Percentiles rank a stretch among this genome's conserved stretches.
Evolutionary conservation across 2,329 filamentous ascomycete genomes (phyloP).

Genomic region (Epichloe gansuensis): DNA sequence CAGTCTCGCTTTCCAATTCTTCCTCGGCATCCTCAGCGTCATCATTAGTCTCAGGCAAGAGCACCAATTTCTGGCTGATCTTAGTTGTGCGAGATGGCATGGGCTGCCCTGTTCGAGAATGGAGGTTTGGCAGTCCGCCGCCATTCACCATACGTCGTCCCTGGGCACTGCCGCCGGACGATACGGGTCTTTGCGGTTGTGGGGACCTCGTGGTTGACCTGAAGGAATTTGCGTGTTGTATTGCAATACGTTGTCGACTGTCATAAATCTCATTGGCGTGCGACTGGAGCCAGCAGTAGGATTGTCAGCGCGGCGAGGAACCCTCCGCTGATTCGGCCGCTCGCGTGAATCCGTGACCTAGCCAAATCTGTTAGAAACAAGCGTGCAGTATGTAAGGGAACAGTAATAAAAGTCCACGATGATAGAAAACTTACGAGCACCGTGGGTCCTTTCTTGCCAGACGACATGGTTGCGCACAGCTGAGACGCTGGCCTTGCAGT

Average conservation of each 20-base stretch:
- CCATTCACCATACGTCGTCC: slow-evolving; percentile 18
- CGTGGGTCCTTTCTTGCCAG: slow-evolving; percentile 44
- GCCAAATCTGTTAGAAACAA: slow-evolving; percentile 6
- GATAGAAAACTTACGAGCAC: slow-evolving; percentile 37
- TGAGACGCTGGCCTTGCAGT: not conserved
- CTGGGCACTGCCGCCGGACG: slow-evolving; percentile 8
- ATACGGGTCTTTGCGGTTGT: slow-evolving; percentile 25
- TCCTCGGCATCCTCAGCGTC: slow-evolving; percentile 47
- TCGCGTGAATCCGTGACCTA: slow-evolving; percentile 29
- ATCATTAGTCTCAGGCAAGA: slow-evolving; percentile 69
- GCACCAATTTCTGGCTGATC: slow-evolving; percentile 90
- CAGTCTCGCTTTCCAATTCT: slow-evolving; percentile 36
- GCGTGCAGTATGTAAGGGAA: not conserved
- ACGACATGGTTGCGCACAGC: slow-evolving; percentile 23
- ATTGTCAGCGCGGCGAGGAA: slow-evolving; percentile 22
- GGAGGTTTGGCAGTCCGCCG: slow-evolving; percentile 28
- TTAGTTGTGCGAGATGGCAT: slow-evolving; percentile 84
- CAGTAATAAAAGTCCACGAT: not conserved
- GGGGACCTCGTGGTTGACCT: slow-evolving; percentile 70
- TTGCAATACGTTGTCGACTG: slow-evolving; percentile 88
- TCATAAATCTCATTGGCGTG: slow-evolving; percentile 60
- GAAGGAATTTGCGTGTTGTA: slow-evolving; percentile 92
- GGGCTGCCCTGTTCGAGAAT: slow-evolving; percentile 38
- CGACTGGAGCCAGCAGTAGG: slow-evolving; percentile 18
- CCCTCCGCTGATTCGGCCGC: slow-evolving; percentile 20